Evolutionary conservation across 495 filamentous ascomycete species (phyloP), one percentile per base, ranked within the genome.

Genomic region (Hypoxylon cercidicola): DNA sequence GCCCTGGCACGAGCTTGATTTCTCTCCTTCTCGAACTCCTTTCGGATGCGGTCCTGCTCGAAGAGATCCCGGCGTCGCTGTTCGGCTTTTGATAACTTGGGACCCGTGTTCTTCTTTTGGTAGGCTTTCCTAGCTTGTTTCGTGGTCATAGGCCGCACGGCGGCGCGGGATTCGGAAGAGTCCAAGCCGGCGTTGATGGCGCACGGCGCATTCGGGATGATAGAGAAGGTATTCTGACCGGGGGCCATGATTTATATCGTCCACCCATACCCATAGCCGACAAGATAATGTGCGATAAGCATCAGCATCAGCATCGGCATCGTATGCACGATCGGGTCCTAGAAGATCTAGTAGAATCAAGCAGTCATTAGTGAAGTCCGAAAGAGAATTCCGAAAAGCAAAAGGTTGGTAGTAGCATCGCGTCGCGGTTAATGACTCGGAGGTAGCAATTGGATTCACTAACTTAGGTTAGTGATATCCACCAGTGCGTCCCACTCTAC

Each of bases 1-100:
- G 62, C 48, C 20, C 72, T 69, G 6, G 79, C 79, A 11, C 72
- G 74, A 20, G 64, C 68, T 16, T 72, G 59, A 12, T 70, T 67
- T 53, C 71, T 79, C 40, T 82, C 78, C 60, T 78, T 80, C 40
- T 80, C 80, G 13, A 77, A 66, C 47, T 82, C 79, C 30, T 75
- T 75, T 13, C 74, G 68, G 40, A 79, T 78, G 16, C 77, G 76
- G 30, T 78, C 78, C 55, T 81, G 78, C 32, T 81, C 79, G n/a
- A 76, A 73, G 4, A 70, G 69, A 35, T 81, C 78, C 16, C 74
- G 52, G 0, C 74, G 75, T 16, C 77, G 74, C 55, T 69, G 71
- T 55, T 83, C 80, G 39, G 69, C 74, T 53, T 74, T 77, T 52
- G 77, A 75, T 21, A 81, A 43, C 35, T 72, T 74, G 3, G 77